Evolutionary conservation across 768 basidiomycete genomes (phyloP), one percentile per base, ranked within the genome.

Genomic region (Auriscalpium microsporum): DNA sequence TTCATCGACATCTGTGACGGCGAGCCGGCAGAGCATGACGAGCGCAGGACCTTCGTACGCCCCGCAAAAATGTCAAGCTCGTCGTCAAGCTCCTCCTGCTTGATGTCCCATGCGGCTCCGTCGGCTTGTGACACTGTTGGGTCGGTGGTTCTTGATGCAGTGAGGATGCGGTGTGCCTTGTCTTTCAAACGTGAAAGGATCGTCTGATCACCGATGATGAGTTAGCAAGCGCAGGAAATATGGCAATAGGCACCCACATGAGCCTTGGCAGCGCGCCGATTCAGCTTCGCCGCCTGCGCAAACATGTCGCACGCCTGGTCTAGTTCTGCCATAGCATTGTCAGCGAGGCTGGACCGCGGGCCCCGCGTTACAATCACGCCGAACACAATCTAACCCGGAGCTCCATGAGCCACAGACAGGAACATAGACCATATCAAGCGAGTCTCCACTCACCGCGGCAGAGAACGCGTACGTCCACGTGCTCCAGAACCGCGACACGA

Each of bases 341-440:
- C 68, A 0, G 88, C 89, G 10, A 90, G 66, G 0, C 84, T 79
- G 1, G 83, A 87, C 7, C 78, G 72, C 6, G 89, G 89, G 3
- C 84, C 82, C 33, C 85, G 79, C 3, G 84, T 87, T 2, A 86
- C 89, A 17, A 91, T 83, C 4, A 86, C 84, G 4, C 87, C 90
- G 62, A 90, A 86, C 14, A 90, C 83, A 10, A 88, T 77, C 87
- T 89, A 55, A 6, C 28, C 28, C 21, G 2, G 28, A 28, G 28
- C 28, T 28, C 28, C 28, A 28, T 28, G 28, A 28, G 28, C 28
- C 28, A 28, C 28, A 28, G 28, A 28, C 28, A 28, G 28, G 28
- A 4, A 28, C 7, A 5, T 28, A 4, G 2, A 28, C 28, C 28
- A 28, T 28, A 28, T 28, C 28, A 28, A 28, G 28, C 28, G 7